Evolutionary conservation across 2,329 filamentous ascomycete genomes (phyloP).

Genomic region (Alternaria panax): DNA sequence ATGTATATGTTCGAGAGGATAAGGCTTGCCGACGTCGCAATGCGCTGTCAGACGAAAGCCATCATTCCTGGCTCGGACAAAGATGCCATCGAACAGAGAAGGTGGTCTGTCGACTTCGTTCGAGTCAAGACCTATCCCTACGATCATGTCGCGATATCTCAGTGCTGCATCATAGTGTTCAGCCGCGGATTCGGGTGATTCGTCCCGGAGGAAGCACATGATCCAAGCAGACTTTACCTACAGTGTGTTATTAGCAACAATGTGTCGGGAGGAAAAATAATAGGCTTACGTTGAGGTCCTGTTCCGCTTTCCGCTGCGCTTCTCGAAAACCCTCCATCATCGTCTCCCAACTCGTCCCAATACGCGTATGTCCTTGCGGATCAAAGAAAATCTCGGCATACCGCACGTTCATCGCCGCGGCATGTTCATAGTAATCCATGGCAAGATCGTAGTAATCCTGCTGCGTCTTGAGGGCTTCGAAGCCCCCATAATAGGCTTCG

Average conservation of each 20-base stretch:
- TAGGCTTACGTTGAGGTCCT: constrained; percentile 3
- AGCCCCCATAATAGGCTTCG: constrained; percentile 31
- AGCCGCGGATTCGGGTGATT: constrained; percentile 37
- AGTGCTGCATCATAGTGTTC: constrained; percentile 47
- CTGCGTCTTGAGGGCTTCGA: constrained; percentile 45
- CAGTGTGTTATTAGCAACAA: not conserved
- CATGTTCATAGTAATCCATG: constrained; percentile 50
- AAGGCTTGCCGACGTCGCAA: constrained; percentile 61
- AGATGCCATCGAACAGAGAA: not conserved
- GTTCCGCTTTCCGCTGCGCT: constrained; percentile 40
- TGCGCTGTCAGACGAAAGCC: constrained; percentile 59
- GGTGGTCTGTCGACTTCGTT: constrained; percentile 52
- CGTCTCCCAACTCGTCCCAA: constrained; percentile 42
- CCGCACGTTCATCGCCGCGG: constrained; percentile 49
- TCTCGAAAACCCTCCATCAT: constrained; percentile 38
- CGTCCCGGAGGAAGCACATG: constrained; percentile 56
- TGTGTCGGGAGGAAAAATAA: accelerated
- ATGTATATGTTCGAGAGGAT: constrained; percentile 55
- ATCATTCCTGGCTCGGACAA: constrained; percentile 45
- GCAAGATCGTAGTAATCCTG: constrained; percentile 53
- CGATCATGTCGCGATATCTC: constrained; percentile 49
- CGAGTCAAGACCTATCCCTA: constrained; percentile 58
- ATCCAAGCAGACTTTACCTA: constrained; percentile 45
- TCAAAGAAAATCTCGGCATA: constrained; percentile 56
- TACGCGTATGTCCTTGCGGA: constrained; percentile 53